Evolutionary conservation across 129 eudicot genomes (phyloP).

Genomic region (Escallonia rubra): DNA sequence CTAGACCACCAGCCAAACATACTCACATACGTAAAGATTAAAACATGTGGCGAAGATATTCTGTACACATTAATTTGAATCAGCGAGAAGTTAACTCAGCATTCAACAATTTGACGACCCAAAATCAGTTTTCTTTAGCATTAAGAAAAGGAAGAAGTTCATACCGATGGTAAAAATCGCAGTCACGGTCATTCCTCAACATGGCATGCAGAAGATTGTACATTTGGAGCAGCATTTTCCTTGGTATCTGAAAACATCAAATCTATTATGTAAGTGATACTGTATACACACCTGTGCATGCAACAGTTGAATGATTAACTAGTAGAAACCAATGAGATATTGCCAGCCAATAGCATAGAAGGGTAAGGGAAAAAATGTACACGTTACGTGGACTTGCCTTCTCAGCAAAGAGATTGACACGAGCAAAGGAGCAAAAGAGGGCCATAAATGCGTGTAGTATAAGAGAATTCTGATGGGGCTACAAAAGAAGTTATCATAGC

Average conservation of each 20-base stretch:
- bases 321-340: neutral
- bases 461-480: constrained; percentile 98
- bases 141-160: neutral
- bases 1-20: too few species aligned
- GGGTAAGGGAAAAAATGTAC: constrained; percentile 9
- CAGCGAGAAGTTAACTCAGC: too few species aligned
- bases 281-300: neutral
- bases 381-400: constrained; percentile 54
- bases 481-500: constrained; percentile 35
- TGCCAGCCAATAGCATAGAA: neutral
- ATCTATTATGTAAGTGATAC: neutral
- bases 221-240: constrained; percentile 92
- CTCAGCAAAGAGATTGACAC: constrained; percentile 94
- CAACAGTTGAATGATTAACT: neutral
- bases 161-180: constrained; percentile 93
- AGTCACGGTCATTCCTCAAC: constrained; percentile 77
- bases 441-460: constrained; percentile 97
- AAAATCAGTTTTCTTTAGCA: too few species aligned
- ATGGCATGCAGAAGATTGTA: constrained; percentile 88
- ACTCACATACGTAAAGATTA: too few species aligned
- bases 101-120: too few species aligned
- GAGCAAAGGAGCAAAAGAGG: constrained; percentile 92
- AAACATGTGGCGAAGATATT: too few species aligned
- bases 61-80: too few species aligned
- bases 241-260: constrained; percentile 58